A percentile compares a stretch with the other conserved stretches of the same genome.
These are phyloP conservation scores for Somion occarium DNA, from an alignment of 1,284 basidiomycete genomes.

Conservation along the genomic window DNA sequence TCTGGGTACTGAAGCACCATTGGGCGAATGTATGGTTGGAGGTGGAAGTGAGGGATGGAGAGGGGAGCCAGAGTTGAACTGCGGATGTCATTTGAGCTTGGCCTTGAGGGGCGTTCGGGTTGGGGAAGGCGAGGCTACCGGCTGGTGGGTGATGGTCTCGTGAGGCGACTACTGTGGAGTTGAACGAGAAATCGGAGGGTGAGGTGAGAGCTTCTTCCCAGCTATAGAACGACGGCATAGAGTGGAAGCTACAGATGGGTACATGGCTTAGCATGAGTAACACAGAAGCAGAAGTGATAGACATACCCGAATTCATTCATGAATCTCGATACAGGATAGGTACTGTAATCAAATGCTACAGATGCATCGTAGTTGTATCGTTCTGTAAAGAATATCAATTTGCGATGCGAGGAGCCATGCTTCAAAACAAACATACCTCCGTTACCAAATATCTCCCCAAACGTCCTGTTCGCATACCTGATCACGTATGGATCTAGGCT, in stretches of 20 bases:
- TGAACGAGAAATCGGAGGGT: slow-evolving; percentile 51
- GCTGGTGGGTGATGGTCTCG: slow-evolving; percentile 59
- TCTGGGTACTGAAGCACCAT: slow-evolving; percentile 57
- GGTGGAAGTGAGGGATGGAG: slow-evolving; percentile 38
- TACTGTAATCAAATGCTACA: slow-evolving; percentile 50
- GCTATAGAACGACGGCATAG: slow-evolving; percentile 59
- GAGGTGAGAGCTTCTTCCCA: slow-evolving; percentile 55
- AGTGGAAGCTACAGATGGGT: slow-evolving; percentile 45
- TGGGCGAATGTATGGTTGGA: slow-evolving; percentile 56
- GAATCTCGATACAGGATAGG: slow-evolving; percentile 53
- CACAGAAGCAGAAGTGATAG: not conserved
- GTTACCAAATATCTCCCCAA: slow-evolving; percentile 55
- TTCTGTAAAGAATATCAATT: slow-evolving; percentile 21
- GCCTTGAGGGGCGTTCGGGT: slow-evolving; percentile 51
- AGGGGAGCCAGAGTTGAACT: slow-evolving; percentile 51
- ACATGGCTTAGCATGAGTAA: slow-evolving; percentile 3
- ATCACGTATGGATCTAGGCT: slow-evolving; percentile 53
- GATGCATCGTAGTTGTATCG: slow-evolving; percentile 56
- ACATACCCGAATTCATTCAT: slow-evolving; percentile 59
- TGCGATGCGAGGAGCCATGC: not conserved
- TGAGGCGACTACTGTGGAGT: slow-evolving; percentile 53
- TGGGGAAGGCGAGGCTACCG: slow-evolving; percentile 50
- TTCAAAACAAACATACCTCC: slow-evolving; percentile 32
- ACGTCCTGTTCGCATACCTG: slow-evolving; percentile 46
- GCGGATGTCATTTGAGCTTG: slow-evolving; percentile 50